Conservation (phyloP, 495 filamentous ascomycete genomes). For the Penicillium chermesinum region DNA sequence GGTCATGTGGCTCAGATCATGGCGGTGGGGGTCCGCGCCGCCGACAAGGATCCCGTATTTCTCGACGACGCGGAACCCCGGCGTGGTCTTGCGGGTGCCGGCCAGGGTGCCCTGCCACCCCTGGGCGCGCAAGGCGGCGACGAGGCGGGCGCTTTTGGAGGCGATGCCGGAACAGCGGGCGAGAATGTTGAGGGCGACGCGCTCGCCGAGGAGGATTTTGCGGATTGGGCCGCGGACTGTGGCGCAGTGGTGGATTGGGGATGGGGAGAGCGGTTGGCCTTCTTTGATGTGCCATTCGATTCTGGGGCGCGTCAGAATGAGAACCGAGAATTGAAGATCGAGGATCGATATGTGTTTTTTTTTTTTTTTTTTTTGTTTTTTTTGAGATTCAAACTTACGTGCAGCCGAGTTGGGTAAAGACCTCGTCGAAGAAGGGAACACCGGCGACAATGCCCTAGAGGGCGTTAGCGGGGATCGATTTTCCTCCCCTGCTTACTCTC, state of each 20-base stretch:
- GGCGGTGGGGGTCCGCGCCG: constrained; percentile 83
- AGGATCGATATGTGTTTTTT: no score
- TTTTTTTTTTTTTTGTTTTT: no score
- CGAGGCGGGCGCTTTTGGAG: constrained; percentile 52
- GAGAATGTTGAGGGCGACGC: constrained; percentile 88
- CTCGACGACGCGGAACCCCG: constrained; percentile 91
- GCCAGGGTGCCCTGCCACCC: constrained; percentile 84
- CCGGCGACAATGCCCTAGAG: constrained; percentile 84
- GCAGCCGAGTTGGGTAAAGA: constrained; percentile 87
- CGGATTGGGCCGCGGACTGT: constrained; percentile 84
- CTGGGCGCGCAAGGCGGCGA: constrained; percentile 48
- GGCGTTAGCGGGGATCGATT: no score
- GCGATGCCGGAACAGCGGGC: constrained; percentile 92
- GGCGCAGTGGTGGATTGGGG: constrained; percentile 56
- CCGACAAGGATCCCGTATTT: constrained; percentile 97
- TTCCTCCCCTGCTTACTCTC: no score
- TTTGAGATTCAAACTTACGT: no score
- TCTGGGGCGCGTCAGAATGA: constrained; percentile 30
- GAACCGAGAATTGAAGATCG: no score
- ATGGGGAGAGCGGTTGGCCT: constrained; percentile 58
- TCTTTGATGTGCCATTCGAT: constrained; percentile 85
- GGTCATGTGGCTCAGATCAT: constrained; percentile 89
- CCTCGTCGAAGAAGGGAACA: constrained; percentile 91
- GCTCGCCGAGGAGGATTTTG: constrained; percentile 82
- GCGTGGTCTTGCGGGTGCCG: constrained; percentile 93